These are phyloP conservation scores for Allomyces arbusculus DNA, from an alignment of 192 early-diverging fungal genomes.

Conservation along the genomic window DNA sequence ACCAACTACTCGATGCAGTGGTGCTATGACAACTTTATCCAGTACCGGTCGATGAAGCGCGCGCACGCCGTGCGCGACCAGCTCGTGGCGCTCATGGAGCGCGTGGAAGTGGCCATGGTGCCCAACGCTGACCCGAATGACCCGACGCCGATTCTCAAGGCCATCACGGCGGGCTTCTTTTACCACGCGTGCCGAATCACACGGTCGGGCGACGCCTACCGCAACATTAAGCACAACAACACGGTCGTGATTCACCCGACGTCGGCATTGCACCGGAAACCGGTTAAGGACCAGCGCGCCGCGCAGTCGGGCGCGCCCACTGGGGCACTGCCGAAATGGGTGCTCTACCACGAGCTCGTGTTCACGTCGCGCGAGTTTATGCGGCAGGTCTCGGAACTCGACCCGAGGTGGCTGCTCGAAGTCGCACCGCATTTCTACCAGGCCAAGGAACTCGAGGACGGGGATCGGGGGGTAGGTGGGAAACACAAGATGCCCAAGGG, in stretches of 20 bases:
- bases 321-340: slow-evolving; percentile 63
- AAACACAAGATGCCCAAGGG: background rate
- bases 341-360: slow-evolving; percentile 83
- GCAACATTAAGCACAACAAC: slow-evolving; percentile 72
- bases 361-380: slow-evolving; percentile 88
- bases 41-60: slow-evolving; percentile 70
- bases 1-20: slow-evolving; percentile 81
- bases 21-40: slow-evolving; percentile 96
- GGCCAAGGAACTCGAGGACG: slow-evolving; percentile 6
- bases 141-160: slow-evolving; percentile 73
- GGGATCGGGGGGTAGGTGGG: background rate
- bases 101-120: slow-evolving; percentile 66
- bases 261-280: slow-evolving; percentile 35
- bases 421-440: slow-evolving; percentile 15
- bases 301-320: background rate
- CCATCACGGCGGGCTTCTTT: slow-evolving; percentile 86
- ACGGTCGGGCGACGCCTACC: slow-evolving; percentile 74
- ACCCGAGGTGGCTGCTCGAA: slow-evolving; percentile 68
- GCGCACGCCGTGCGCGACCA: slow-evolving; percentile 88
- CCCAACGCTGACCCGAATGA: slow-evolving; percentile 68
- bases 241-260: slow-evolving; percentile 86
- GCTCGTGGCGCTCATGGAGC: slow-evolving; percentile 73
- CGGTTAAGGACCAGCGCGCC: background rate
- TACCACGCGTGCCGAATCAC: slow-evolving; percentile 74
- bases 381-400: slow-evolving; percentile 82